Evolutionary conservation across 2,329 filamentous ascomycete species (phyloP), one percentile per base, ranked within the genome.

Genomic region (Fusarium buharicum): DNA sequence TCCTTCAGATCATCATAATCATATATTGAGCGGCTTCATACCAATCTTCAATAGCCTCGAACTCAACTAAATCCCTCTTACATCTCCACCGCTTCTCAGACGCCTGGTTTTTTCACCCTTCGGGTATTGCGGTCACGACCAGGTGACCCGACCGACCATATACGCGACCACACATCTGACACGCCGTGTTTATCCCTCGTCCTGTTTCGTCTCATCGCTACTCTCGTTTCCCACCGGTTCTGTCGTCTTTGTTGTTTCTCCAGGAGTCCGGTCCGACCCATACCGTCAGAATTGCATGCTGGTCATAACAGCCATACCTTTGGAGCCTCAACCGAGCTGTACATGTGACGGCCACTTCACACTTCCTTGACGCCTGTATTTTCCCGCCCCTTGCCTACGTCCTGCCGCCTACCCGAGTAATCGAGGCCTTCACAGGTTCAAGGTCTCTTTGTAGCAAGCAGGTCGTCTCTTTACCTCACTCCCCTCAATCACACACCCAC

Each of bases 101-200:
- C 40, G 50, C 44, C 46, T 41, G 20, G 22, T 24, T 40, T 52
- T 50, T 43, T 62, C 46, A 47, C 44, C 31, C 47, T 39, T 60
- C 27, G 18, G 55, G 33, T 39, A 55, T 39, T 30, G 38, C 39
- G 61, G 55, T 33, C 58, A 57, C 51, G 53, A 40, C 62, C 58
- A 45, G 39, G 56, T 50, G 59, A 62, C 64, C 59, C 54, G 44
- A 48, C 59, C 43, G 65, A 55, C 67, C 67, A 50, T 44, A 62
- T 65, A 60, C 50, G 65, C 60, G 67, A 59, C 67, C 67, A 55
- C 46, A 50, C 28, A 53, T 44, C 40, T 50, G 55, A 68, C 67
- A 59, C 67, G 62, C 54, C 48, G 49, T 48, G 48, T 56, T 55
- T 66, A 58, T 51, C 37, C 31, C 37, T 55, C 45, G n/a, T 52